Evolutionary conservation across 306 rosid genomes (phyloP).

Genomic region (Pyrus pyrifolia): DNA sequence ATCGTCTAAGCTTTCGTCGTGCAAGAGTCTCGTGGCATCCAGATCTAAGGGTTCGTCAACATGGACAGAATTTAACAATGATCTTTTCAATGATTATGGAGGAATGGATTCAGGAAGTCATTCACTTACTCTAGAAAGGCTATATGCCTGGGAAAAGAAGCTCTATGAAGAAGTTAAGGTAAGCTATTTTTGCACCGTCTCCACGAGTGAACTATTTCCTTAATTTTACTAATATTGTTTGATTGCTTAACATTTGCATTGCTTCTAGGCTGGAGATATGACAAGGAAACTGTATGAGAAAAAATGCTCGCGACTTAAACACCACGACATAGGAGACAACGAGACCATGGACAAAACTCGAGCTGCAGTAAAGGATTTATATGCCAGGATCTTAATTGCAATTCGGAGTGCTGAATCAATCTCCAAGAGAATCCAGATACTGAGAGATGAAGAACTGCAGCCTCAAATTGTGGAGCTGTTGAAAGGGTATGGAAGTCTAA

Average conservation of each 20-base stretch:
- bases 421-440: constrained; percentile 68
- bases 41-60: constrained; percentile 47
- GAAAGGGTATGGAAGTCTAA: constrained; percentile 62
- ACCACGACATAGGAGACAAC: constrained; percentile 64
- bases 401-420: constrained; percentile 88
- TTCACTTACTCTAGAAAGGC: constrained; percentile 72
- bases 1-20: constrained; percentile 56
- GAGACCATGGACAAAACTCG: constrained; percentile 66
- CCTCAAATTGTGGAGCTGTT: constrained; percentile 83
- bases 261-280: constrained; percentile 70
- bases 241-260: constrained; percentile 10
- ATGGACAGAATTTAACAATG: constrained; percentile 77
- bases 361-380: constrained; percentile 70
- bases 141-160: constrained; percentile 97
- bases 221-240: constrained; percentile 3
- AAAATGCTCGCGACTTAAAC: constrained; percentile 59
- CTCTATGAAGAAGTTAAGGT: constrained; percentile 96
- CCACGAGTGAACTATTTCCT: background rate
- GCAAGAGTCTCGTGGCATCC: constrained; percentile 78
- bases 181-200: constrained; percentile 2
- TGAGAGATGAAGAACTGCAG: constrained; percentile 84
- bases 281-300: constrained; percentile 70
- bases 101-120: constrained; percentile 96
- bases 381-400: constrained; percentile 84
- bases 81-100: constrained; percentile 71